These are phyloP conservation scores for Fraxinus paxiana DNA, from an alignment of 305 asterid species.

Conservation along the genomic window DNA sequence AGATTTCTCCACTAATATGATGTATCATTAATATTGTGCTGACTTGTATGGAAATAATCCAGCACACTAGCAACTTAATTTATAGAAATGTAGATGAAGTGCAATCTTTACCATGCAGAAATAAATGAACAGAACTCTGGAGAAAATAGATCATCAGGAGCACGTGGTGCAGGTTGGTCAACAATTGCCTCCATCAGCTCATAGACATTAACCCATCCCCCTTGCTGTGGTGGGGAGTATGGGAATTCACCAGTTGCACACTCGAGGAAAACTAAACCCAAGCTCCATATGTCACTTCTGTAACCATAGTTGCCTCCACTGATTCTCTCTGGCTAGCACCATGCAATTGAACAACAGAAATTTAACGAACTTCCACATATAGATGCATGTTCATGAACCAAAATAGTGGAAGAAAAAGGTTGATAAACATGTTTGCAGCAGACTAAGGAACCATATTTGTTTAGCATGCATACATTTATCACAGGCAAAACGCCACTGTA, in stretches of 20 bases:
- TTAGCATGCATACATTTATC: background rate
- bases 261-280: constrained; percentile 86
- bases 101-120: constrained; percentile 64
- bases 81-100: constrained; percentile 6
- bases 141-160: constrained; percentile 74
- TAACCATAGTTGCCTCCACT: constrained; percentile 66
- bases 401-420: background rate
- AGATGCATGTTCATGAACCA: background rate
- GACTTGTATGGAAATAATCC: background rate
- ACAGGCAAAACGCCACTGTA: background rate
- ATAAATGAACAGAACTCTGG: constrained; percentile 89
- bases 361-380: background rate
- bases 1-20: background rate
- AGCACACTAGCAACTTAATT: background rate
- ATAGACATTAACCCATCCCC: constrained; percentile 77
- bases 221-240: constrained; percentile 74
- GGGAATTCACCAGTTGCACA: constrained; percentile 84
- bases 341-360: constrained; percentile 20
- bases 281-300: constrained; percentile 92
- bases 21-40: background rate
- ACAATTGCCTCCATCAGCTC: constrained; percentile 90
- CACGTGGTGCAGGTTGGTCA: constrained; percentile 68
- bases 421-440: background rate
- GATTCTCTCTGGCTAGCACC: constrained; percentile 85
- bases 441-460: background rate